Conservation (phyloP, 345 rosid species). For the Clausena lansium region DNA sequence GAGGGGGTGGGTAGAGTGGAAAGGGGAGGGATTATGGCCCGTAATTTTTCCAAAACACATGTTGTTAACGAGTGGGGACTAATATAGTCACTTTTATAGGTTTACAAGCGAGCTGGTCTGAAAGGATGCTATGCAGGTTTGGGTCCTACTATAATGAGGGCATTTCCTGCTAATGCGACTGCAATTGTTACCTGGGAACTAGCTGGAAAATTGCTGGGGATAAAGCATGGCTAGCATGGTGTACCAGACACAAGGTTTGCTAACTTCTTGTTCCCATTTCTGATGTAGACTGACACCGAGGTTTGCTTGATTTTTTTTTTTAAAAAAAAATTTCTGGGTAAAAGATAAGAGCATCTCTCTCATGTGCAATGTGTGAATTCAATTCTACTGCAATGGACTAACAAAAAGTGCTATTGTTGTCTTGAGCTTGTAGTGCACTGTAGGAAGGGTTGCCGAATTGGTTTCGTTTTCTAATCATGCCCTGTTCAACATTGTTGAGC, state of each 20-base stretch:
- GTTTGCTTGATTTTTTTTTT: slow-evolving; percentile 4
- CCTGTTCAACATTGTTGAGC: not conserved
- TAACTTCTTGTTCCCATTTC: slow-evolving; percentile 7
- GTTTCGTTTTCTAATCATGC: not conserved
- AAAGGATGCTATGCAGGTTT: slow-evolving; percentile 90
- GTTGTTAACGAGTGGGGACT: not conserved
- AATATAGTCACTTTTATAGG: slow-evolving; percentile 37
- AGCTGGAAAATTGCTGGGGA: slow-evolving; percentile 71
- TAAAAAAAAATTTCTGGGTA: no score
- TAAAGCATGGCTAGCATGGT: slow-evolving; percentile 40
- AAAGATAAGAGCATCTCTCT: not conserved
- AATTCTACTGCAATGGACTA: not conserved
- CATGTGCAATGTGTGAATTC: not conserved
- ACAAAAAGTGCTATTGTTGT: not conserved
- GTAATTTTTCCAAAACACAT: not conserved
- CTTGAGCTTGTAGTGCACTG: not conserved
- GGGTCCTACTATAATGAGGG: slow-evolving; percentile 79
- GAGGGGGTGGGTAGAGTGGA: not conserved
- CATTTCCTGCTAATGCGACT: slow-evolving; percentile 96
- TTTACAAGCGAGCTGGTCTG: slow-evolving; percentile 69
- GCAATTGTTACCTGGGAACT: slow-evolving; percentile 98
- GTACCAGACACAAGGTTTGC: slow-evolving; percentile 5
- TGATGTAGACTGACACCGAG: slow-evolving; percentile 1
- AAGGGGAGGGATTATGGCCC: not conserved
- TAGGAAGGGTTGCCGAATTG: slow-evolving; percentile 6